Conservation (phyloP, 2,329 filamentous ascomycete species). For the Aspergillus fischeri region DNA sequence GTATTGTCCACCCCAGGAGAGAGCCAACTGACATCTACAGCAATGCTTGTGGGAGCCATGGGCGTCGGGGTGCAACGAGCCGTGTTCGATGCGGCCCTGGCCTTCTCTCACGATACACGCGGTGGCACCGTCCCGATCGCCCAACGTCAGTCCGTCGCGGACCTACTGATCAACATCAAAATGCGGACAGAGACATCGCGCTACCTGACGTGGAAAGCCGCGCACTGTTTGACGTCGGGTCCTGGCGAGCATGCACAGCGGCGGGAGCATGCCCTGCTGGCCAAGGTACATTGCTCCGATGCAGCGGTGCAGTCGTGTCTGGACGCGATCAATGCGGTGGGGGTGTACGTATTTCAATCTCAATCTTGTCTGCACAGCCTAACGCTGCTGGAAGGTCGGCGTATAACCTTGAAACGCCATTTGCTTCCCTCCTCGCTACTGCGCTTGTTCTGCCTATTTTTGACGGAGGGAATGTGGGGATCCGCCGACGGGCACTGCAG, state of each 20-base stretch:
- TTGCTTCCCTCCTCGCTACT: conserved; percentile 43
- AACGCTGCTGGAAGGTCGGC: conserved; percentile 26
- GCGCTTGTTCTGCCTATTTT: conserved; percentile 49
- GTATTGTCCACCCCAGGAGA: neutral
- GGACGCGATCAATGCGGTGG: conserved; percentile 51
- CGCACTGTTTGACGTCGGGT: conserved; percentile 41
- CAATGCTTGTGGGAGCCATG: conserved; percentile 54
- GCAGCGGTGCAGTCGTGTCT: conserved; percentile 45
- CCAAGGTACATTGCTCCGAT: conserved; percentile 52
- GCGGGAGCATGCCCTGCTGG: conserved; percentile 46
- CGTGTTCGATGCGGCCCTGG: conserved; percentile 50
- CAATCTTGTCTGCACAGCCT: neutral
- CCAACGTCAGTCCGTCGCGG: conserved; percentile 49
- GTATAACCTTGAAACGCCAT: conserved; percentile 42
- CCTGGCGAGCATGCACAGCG: conserved; percentile 38
- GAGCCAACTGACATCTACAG: conserved; percentile 14
- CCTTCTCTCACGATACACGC: conserved; percentile 49
- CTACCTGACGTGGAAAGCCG: conserved; percentile 51
- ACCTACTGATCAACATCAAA: conserved; percentile 51
- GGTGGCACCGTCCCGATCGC: conserved; percentile 45
- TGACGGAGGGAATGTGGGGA: conserved; percentile 53
- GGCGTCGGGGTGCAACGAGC: conserved; percentile 51
- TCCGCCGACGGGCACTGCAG: conserved; percentile 48
- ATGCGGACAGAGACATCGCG: conserved; percentile 50
- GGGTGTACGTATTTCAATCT: conserved; percentile 41